Base-by-base conservation (phyloP, 2,329 filamentous ascomycete species). In the Didymella keratinophila region DNA sequence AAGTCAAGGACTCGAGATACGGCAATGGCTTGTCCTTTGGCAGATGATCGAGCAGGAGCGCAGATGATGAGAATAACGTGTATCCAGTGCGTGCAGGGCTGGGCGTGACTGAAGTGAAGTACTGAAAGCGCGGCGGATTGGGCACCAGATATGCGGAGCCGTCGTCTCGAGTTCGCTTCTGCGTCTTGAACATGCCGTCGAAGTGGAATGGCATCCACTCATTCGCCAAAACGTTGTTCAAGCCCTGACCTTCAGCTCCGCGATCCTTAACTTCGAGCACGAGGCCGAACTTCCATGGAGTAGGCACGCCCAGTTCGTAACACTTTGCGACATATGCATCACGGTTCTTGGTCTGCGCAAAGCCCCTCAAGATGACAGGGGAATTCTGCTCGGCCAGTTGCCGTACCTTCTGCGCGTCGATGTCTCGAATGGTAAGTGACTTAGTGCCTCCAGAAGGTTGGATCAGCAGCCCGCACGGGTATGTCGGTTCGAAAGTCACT, bases 151-250 rank as follows among this genome's bases (percentile, higher is more conserved):
- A 34, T 7, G 16, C 44, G 48, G 43, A 63, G 6, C 65, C 65
- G 37, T 66, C 59, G 1, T 76, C 73, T 1, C 78, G 72, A 0
- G 56, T 69, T 20, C 76, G 67, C 50, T 80, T 82, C 10, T 78
- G 75, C 0, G 82, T 81, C 66, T 85, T 86, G 76, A 86, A 86
- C 34, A 86, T 69, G 0, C 84, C 84, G 46, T 87, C 84, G 39
- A 81, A 86, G 61, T 86, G 85, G 69, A 84, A 84, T 0, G 84
- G 84, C 83, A 86, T 85, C 64, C 80, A 80, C 55, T 70, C 69
- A 7, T 63, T 76, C 0, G 81, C 83, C 1, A 84, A 71, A 1
- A 86, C 82, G 32, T 34, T 34, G 32, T 34, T 34, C 14, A 34
- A n/a, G 32, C 32, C 32, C 32, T 34, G 32, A n/a, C 32, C 32